Evolutionary conservation across 2,329 filamentous ascomycete species (phyloP), one percentile per base, ranked within the genome.

Genomic region (Fonsecaea erecta): DNA sequence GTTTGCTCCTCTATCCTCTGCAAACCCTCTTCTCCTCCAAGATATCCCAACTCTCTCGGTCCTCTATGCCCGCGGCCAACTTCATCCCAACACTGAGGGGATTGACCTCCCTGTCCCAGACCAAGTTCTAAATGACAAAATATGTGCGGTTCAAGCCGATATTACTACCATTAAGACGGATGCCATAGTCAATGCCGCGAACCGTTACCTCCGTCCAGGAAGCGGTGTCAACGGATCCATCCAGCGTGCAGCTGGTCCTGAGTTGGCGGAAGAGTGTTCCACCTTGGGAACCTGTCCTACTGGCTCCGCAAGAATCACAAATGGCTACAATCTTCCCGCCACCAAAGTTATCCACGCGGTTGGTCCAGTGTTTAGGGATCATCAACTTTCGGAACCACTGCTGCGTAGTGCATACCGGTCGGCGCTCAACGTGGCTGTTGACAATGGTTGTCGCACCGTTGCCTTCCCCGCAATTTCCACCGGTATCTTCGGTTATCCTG

Each of bases 121-220:
- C n/a, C 76, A 83, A 62, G 71, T 77, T 9, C 80, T 90, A 78
- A 96, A 96, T 80, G 79, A 86, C 74, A 88, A 86, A 68, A 83
- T 97, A 72, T 86, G 85, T 52, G 80, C 94, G 40, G 83, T 92
- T 70, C 85, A 86, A 63, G 86, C 87, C 71, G 92, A 97, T 76
- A 96, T 98, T 77, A 97, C 93, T 14, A 87, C 83, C 14, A 85
- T 98, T 3, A 76, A 83, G 34, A 84, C 93, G 52, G 91, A 93
- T 74, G 90, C 90, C 69, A 95, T 97, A 71, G 93, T 98, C 76
- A 98, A 98, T 76, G 94, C 95, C 0, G 94, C 95, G 52, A 98
- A 98, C 77, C 79, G 78, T 9, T 84, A 84, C 1, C 86, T 98
- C 0, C 83, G 90, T 0, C 93, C 93, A 61, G 95, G 95, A 60